Evolutionary conservation across 2,329 filamentous ascomycete species (phyloP), one percentile per base, ranked within the genome.

Genomic region (Alternaria sp.): DNA sequence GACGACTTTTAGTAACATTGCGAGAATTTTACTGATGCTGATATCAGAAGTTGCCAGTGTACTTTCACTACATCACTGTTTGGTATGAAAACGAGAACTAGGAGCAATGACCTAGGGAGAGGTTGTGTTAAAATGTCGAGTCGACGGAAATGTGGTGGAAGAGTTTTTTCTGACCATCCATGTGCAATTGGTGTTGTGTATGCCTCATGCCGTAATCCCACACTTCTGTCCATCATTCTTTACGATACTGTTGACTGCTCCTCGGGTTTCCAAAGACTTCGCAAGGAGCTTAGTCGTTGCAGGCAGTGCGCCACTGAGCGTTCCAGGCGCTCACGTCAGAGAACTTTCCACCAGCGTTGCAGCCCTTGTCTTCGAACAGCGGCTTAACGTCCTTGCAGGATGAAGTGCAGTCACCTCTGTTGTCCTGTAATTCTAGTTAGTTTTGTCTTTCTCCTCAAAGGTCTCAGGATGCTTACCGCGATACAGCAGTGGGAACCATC

Each of bases 301-400:
- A 51, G 11, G 34, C 34, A 9, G 34, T 38, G 49, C 49, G 49
- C 11, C 22, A 32, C 49, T 51, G 49, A 6, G 49, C 49, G 34
- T 38, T 41, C 30, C 34, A 51, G 22, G 16, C 16, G 49, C 49
- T 51, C 49, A 51, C 49, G 36, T 41, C n/a, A 11, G 49, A 51
- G 49, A 9, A 28, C 24, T 51, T 51, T 38, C 49, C 36, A 26
- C 34, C 34, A 30, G 49, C 49, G 18, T 51, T 51, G 36, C 49
- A 51, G 34, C 20, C 20, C n/a, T 28, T 41, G 22, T 20, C 22
- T n/a, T 30, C 22, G 24, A 51, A 51, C 9, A 51, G 11, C 24
- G 49, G 34, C 22, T n/a, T 22, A n/a, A 30, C 34, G 49, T 41
- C 28, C 49, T 41, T 18, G 9, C 49, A 51, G 6, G 49, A 18